These are phyloP conservation scores for Salix brachista DNA, from an alignment of 345 rosid species.

Conservation along the genomic window DNA sequence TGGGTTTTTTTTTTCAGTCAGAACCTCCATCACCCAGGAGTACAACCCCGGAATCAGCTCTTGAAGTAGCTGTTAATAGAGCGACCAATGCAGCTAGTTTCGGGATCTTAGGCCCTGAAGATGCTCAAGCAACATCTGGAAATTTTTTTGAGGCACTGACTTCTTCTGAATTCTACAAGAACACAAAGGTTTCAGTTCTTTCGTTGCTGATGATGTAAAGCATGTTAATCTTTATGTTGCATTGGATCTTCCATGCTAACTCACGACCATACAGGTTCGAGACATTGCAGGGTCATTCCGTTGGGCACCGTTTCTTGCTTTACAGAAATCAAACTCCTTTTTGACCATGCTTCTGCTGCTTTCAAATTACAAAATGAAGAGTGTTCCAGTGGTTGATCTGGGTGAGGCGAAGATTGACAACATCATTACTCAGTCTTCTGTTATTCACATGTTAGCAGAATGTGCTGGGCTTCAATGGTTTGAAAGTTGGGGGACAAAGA, in stretches of 20 bases:
- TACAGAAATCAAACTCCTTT: constrained; percentile 84
- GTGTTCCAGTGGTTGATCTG: constrained; percentile 80
- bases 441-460: constrained; percentile 96
- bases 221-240: neutral
- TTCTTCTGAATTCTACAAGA: constrained; percentile 71
- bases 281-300: constrained; percentile 96
- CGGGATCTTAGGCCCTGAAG: constrained; percentile 55
- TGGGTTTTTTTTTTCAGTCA: constrained; percentile 43
- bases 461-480: constrained; percentile 94
- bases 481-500: constrained; percentile 89
- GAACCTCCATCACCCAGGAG: constrained; percentile 93
- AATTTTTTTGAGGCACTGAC: constrained; percentile 82
- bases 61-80: constrained; percentile 54
- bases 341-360: constrained; percentile 90
- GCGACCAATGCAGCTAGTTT: constrained; percentile 38
- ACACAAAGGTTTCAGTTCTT: constrained; percentile 54
- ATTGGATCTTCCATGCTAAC: constrained; percentile 1
- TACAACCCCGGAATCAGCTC: constrained; percentile 44
- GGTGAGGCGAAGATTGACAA: constrained; percentile 75
- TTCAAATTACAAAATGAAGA: constrained; percentile 98
- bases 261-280: constrained; percentile 55
- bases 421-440: constrained; percentile 88
- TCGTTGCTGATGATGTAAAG: neutral
- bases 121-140: constrained; percentile 79
- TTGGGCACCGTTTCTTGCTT: constrained; percentile 99